These are phyloP conservation scores for Kwoniella shandongensis DNA, from an alignment of 768 basidiomycete genomes.

Conservation along the genomic window DNA sequence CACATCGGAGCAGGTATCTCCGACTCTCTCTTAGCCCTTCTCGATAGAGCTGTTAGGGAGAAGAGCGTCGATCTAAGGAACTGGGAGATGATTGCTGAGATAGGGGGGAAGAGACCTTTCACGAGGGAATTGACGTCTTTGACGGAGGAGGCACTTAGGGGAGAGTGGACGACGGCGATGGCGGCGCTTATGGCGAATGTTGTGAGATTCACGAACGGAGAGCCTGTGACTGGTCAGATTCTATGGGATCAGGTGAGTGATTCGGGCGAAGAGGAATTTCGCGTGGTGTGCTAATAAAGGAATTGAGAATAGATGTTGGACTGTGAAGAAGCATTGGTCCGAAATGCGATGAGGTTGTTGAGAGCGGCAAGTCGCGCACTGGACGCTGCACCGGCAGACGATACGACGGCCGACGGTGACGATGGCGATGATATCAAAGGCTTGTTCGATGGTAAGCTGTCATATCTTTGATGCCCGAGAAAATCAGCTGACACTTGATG, in stretches of 20 bases:
- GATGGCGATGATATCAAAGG: not conserved
- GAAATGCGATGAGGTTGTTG: not conserved
- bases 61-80: conserved; percentile 31
- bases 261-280: not conserved
- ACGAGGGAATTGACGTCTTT: conserved; percentile 14
- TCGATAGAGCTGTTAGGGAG: conserved; percentile 1
- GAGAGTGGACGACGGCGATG: conserved; percentile 15
- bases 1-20: not conserved
- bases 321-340: conserved; percentile 2
- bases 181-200: conserved; percentile 5
- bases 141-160: not conserved
- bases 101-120: conserved; percentile 19
- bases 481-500: not conserved
- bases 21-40: not conserved
- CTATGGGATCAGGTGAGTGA: conserved; percentile 6
- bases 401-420: not conserved
- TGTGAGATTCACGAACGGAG: conserved; percentile 12
- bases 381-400: not conserved
- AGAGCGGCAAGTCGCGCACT: not conserved
- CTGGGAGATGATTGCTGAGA: conserved; percentile 35
- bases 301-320: conserved; percentile 3
- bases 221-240: conserved; percentile 7
- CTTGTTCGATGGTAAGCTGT: conserved; percentile 4
- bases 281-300: not conserved
- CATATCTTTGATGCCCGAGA: not conserved